Evolutionary conservation across 2,329 filamentous ascomycete species (phyloP), one percentile per base, ranked within the genome.

Genomic region (Calonectria hawksworthii): DNA sequence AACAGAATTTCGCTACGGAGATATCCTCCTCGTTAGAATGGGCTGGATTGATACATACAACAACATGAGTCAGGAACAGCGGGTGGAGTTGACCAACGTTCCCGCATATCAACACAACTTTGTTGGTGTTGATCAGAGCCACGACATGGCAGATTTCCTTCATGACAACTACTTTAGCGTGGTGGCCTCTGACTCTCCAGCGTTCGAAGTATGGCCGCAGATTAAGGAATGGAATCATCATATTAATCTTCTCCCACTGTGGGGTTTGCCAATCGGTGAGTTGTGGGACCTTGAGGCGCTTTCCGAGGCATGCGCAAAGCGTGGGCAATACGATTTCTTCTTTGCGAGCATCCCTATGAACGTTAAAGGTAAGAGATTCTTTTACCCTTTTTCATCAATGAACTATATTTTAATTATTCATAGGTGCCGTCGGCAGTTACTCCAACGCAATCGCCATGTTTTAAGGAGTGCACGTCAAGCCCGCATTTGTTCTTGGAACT

Each of bases 211-310:
- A 8, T 69, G 67, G 67, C 67, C 67, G 2, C 67, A 69, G 32
- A 69, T 69, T 8, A 69, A 69, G 21, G 67, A 69, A 32, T 69
- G 67, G 67, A 69, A 69, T 28, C 67, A 69, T n/a, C 67, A 69
- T 18, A 69, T 50, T 18, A 69, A 69, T 21, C 32, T 69, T 8
- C 38, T 69, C 18, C 67, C 67, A 10, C 26, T 69, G 16, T 69
- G 67, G 67, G 67, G 67, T 3, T n/a, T 69, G 21, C 67, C 67
- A 7, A 69, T 69, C 4, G 67, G 67, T 13, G 67, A 69, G 52
- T 13, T 69, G 4, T 69, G 67, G 67, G 52, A 69, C 14, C 36
- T 69, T 2, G 67, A 69, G 30, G 32, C 14, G 26, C 52, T 69
- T 8, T 44, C 67, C 3, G 44, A 63, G 14, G 41, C 34, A 2